Evolutionary conservation across 768 basidiomycete genomes (phyloP).

Genomic region (Suillus variegatus): DNA sequence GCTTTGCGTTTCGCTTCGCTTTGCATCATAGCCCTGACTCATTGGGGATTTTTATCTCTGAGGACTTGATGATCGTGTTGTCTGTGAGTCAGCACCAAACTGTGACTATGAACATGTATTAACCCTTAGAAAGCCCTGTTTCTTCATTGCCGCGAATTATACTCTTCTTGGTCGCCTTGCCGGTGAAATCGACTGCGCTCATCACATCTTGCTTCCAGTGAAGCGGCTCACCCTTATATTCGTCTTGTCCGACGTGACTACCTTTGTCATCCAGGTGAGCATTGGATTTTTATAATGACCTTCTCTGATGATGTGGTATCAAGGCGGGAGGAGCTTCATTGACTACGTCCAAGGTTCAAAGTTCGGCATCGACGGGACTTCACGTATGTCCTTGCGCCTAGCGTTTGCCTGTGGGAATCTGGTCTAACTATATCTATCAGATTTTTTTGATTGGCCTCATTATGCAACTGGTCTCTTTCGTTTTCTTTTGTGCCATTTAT

Average conservation of each 20-base stretch:
- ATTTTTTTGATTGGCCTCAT: slow-evolving; percentile 59
- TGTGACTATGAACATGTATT: background rate
- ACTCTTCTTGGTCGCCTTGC: slow-evolving; percentile 65
- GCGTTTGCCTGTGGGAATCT: background rate
- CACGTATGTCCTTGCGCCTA: slow-evolving; percentile 32
- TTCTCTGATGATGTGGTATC: background rate
- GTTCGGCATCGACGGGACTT: slow-evolving; percentile 32
- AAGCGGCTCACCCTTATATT: slow-evolving; percentile 58
- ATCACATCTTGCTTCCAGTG: slow-evolving; percentile 49
- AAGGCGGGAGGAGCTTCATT: slow-evolving; percentile 52
- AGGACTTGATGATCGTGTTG: slow-evolving; percentile 62
- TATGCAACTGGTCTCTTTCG: slow-evolving; percentile 56
- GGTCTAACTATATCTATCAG: slow-evolving; percentile 29
- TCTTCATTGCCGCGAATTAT: slow-evolving; percentile 72
- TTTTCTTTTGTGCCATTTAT: slow-evolving; percentile 48
- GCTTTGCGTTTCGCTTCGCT: slow-evolving; percentile 57
- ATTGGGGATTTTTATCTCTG: slow-evolving; percentile 50
- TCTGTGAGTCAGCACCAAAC: slow-evolving; percentile 35
- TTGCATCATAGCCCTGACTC: slow-evolving; percentile 55
- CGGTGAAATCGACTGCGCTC: slow-evolving; percentile 44
- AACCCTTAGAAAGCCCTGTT: slow-evolving; percentile 54
- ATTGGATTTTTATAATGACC: background rate
- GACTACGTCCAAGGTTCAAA: slow-evolving; percentile 39
- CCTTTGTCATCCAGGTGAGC: slow-evolving; percentile 64
- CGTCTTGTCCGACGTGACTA: slow-evolving; percentile 61